phyloP scores from a whole-genome alignment of 169 alveolate genomes.

The Nephromyces sp. region DNA sequence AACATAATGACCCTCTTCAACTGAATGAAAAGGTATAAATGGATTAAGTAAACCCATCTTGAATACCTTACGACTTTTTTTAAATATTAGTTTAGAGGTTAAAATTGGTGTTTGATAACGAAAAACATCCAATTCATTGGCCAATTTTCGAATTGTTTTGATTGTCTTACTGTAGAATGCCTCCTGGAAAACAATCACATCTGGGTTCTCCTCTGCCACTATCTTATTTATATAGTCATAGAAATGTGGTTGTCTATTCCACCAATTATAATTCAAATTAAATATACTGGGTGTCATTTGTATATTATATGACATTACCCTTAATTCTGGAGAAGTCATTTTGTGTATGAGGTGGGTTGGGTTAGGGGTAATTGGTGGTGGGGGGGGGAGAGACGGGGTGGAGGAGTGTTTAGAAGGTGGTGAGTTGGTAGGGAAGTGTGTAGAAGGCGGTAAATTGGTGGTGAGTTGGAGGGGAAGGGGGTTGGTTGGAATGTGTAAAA shows the following conservation, averaged over 20 bases:
- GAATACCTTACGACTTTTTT: neutral
- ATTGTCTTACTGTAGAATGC: slow-evolving; percentile 10
- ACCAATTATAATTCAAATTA: slow-evolving; percentile 19
- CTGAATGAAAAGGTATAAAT: neutral
- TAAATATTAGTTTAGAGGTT: neutral
- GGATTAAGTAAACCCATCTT: neutral
- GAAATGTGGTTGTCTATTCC: slow-evolving; percentile 26
- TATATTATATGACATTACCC: slow-evolving; percentile 37
- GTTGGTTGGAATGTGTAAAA: no score
- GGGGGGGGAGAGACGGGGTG: no score
- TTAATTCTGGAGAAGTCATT: slow-evolving; percentile 29
- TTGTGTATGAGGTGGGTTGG: neutral
- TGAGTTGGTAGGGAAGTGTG: no score
- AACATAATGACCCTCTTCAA: neutral
- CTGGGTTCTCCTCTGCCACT: slow-evolving; percentile 15
- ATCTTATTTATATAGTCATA: slow-evolving; percentile 12
- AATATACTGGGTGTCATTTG: slow-evolving; percentile 33
- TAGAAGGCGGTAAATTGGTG: no score
- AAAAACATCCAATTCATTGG: slow-evolving; percentile 12
- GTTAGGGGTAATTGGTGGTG: no score
- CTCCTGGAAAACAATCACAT: slow-evolving; percentile 29
- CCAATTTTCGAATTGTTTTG: slow-evolving; percentile 6
- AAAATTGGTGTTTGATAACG: slow-evolving; percentile 15
- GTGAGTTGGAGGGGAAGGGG: no score
- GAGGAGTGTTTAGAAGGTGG: no score